Evolutionary conservation across 176 grass and related monocot species (phyloP).

Genomic region (Hsuehochloa calcarea): DNA sequence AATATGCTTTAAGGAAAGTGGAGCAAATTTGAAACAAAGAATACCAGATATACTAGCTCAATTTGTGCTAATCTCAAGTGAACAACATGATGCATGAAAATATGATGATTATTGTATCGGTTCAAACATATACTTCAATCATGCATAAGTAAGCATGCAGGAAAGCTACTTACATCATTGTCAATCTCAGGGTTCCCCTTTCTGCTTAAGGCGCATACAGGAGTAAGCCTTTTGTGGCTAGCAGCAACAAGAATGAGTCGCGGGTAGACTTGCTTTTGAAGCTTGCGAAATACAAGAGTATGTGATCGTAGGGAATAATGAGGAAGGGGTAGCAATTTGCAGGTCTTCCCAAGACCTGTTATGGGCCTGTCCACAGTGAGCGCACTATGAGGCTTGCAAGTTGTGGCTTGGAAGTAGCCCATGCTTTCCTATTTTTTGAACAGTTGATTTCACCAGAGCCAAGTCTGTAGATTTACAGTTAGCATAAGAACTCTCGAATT

Average conservation of each 20-base stretch:
- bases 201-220: constrained; percentile 42
- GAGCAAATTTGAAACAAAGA: neutral
- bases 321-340: constrained; percentile 13
- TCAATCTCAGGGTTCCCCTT: constrained; percentile 33
- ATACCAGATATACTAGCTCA: neutral
- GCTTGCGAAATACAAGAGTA: constrained; percentile 33
- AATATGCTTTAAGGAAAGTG: neutral
- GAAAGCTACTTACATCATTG: constrained; percentile 60
- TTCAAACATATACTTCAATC: neutral
- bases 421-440: constrained; percentile 53
- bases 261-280: constrained; percentile 40
- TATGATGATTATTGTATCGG: neutral
- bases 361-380: constrained; percentile 45
- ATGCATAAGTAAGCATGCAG: neutral
- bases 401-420: constrained; percentile 67
- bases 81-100: neutral
- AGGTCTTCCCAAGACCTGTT: constrained; percentile 38
- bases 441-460: constrained; percentile 6
- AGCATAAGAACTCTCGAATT: constrained; percentile 26
- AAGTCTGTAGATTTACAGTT: constrained; percentile 30
- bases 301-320: constrained; percentile 39
- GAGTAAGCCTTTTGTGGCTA: constrained; percentile 41
- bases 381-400: constrained; percentile 56
- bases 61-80: neutral
- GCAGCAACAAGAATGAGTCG: constrained; percentile 42